Evolutionary conservation across 1,284 basidiomycete genomes (phyloP), one percentile per base, ranked within the genome.

Genomic region (Ceratobasidium sp.): DNA sequence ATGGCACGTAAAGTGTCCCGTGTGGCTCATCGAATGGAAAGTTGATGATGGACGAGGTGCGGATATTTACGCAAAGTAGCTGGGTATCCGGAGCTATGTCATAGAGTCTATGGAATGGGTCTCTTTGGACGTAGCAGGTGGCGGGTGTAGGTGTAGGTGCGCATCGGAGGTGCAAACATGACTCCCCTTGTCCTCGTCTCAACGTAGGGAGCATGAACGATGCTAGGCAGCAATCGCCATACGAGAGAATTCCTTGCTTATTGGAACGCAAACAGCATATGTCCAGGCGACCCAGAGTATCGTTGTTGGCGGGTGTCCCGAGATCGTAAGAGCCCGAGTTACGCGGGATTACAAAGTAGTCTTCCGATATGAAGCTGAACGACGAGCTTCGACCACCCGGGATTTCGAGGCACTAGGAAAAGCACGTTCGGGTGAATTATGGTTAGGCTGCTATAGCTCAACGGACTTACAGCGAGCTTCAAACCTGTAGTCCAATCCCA

Each of bases 401-500:
- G 31, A 53, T 49, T 66, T 66, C 64, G 13, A 66, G 11, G 23
- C 23, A 42, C 64, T 66, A n/a, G 1, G 47, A 42, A 6, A 42
- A 42, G 39, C 39, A 13, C 39, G 39, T 6, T 33, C n/a, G 7
- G 5, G 35, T 39, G 8, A 66, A 15, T 31, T 15, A 23, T 15
- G 28, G 8, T 53, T 66, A 23, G 31, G 3, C 5, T 7, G 28
- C 31, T 10, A 23, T 51, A 15, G 2, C n/a, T n/a, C 10, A 17
- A 66, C 17, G 26, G 10, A 66, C 64, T 53, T 8, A 66, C 64
- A 45, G 13, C 31, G 15, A 66, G 45, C 17, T 33, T 35, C n/a
- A 33, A 42, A n/a, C 64, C 47, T 33, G 64, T 66, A 33, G 47
- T 51, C 68, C 68, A 73, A 56, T 73, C 56, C 68, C 68, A 73